Percentiles rank a stretch among this genome's conserved stretches.
These are phyloP conservation scores for Sporisorium iseilematis-ciliati DNA, from an alignment of 1,284 basidiomycete species.

Conservation along the genomic window DNA sequence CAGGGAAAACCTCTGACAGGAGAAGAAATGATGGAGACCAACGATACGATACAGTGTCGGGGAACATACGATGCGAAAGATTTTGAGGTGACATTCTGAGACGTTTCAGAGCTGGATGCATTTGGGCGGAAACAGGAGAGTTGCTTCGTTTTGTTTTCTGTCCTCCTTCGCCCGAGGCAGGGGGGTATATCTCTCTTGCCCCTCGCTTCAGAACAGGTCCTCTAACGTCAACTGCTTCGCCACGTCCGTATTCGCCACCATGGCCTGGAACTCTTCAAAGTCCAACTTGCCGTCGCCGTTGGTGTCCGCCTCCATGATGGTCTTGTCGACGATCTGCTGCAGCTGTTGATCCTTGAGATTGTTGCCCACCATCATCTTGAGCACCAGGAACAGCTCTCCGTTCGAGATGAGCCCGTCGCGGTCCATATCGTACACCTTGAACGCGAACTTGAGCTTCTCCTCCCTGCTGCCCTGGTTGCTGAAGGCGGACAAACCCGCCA, in stretches of 20 bases:
- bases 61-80: too few relatives aligned
- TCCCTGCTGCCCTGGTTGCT: slow-evolving; percentile 94
- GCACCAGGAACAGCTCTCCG: slow-evolving; percentile 94
- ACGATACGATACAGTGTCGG: too few relatives aligned
- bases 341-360: slow-evolving; percentile 99
- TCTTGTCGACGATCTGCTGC: slow-evolving; percentile 99
- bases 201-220: slow-evolving; percentile 69
- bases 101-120: too few relatives aligned
- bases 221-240: slow-evolving; percentile 99
- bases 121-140: too few relatives aligned
- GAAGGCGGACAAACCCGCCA: slow-evolving; percentile 95
- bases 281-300: slow-evolving; percentile 95
- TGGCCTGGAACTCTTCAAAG: slow-evolving; percentile 95
- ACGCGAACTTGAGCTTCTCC: slow-evolving; percentile 95
- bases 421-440: slow-evolving; percentile 99
- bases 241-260: slow-evolving; percentile 98
- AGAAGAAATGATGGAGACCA: too few relatives aligned
- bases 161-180: too few relatives aligned
- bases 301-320: slow-evolving; percentile 99
- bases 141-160: too few relatives aligned
- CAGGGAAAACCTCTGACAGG: too few relatives aligned
- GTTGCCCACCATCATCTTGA: slow-evolving; percentile 99
- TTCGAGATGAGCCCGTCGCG: slow-evolving; percentile 98
- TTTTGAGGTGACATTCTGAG: too few relatives aligned
- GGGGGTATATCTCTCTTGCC: neutral